These are phyloP conservation scores for Digitaria exilis DNA, from an alignment of 202 grass and related monocot species.

Conservation along the genomic window DNA sequence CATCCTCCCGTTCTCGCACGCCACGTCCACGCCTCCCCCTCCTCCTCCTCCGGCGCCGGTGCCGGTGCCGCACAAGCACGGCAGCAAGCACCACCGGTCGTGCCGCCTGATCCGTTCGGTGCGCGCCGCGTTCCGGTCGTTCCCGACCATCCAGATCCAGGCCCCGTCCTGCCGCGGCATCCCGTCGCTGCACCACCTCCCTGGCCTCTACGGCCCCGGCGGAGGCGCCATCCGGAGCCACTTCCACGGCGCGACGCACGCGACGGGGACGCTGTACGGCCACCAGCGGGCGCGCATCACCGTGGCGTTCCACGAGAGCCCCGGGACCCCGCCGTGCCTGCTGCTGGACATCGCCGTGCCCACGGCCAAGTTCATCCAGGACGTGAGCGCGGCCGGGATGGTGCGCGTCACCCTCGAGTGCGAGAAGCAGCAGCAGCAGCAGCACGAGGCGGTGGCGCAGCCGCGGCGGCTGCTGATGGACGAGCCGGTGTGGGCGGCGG, in stretches of 20 bases:
- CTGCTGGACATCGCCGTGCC: slow-evolving; percentile 68
- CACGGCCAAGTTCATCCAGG: slow-evolving; percentile 88
- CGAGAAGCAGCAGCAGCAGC: slow-evolving; percentile 58
- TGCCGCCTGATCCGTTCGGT: slow-evolving; percentile 59
- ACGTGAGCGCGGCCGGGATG: slow-evolving; percentile 69
- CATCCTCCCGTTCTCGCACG: slow-evolving; percentile 6
- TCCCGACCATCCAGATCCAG: slow-evolving; percentile 70
- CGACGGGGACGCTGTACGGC: slow-evolving; percentile 84
- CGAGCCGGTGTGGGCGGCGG: slow-evolving; percentile 70
- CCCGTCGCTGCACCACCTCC: slow-evolving; percentile 42
- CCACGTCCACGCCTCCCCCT: background rate
- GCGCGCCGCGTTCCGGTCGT: slow-evolving; percentile 73
- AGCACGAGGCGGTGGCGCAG: background rate
- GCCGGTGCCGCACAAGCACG: background rate
- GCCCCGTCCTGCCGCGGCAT: slow-evolving; percentile 51
- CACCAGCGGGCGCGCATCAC: slow-evolving; percentile 68
- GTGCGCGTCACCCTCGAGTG: slow-evolving; percentile 88
- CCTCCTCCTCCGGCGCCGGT: slow-evolving; percentile 29
- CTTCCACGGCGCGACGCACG: slow-evolving; percentile 58
- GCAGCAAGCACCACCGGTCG: slow-evolving; percentile 35
- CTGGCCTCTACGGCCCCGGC: slow-evolving; percentile 22
- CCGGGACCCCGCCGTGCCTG: slow-evolving; percentile 54
- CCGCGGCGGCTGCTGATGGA: slow-evolving; percentile 45
- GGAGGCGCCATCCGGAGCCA: slow-evolving; percentile 26
- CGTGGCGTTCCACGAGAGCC: slow-evolving; percentile 77